Evolutionary conservation across 2,329 filamentous ascomycete species (phyloP).

Genomic region (Dactylellina parvicollis): DNA sequence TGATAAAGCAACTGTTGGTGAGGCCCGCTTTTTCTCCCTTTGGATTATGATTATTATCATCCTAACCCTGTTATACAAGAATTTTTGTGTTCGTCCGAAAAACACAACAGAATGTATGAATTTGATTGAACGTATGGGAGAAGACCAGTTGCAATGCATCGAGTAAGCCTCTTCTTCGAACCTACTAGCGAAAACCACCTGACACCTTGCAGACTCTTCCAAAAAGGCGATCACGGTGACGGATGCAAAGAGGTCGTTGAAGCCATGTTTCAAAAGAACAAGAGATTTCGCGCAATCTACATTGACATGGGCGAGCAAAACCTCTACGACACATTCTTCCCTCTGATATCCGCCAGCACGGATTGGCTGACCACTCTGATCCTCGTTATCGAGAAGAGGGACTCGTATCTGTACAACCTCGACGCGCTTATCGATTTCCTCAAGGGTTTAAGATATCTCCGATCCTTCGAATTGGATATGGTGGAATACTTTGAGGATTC

Average conservation of each 20-base stretch:
- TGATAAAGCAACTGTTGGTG: conserved; percentile 45
- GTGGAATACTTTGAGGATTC: conserved; percentile 51
- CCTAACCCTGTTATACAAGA: conserved; percentile 2
- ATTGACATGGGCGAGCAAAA: conserved; percentile 46
- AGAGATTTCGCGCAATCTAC: conserved; percentile 46
- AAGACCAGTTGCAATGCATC: conserved; percentile 48
- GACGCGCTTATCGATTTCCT: conserved; percentile 31
- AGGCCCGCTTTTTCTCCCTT: not conserved
- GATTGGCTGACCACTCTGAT: conserved; percentile 40
- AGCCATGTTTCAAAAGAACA: conserved; percentile 49
- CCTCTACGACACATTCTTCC: conserved; percentile 52
- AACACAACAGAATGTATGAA: conserved; percentile 48
- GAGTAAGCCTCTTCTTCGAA: conserved; percentile 13
- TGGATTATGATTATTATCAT: not conserved
- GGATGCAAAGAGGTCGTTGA: conserved; percentile 47
- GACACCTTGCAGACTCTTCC: conserved; percentile 13
- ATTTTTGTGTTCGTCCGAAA: conserved; percentile 39
- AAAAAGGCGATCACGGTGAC: conserved; percentile 35
- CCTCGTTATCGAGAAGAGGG: conserved; percentile 42
- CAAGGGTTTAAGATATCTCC: conserved; percentile 9
- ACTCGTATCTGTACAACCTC: conserved; percentile 33
- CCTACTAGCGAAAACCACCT: not conserved
- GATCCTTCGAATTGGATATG: conserved; percentile 47
- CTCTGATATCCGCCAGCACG: conserved; percentile 28
- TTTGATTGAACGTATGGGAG: conserved; percentile 24